Percentiles rank a stretch among this genome's conserved stretches.
Conservation (phyloP, 805 yeast genomes). For the Saturnispora zaruensis region DNA sequence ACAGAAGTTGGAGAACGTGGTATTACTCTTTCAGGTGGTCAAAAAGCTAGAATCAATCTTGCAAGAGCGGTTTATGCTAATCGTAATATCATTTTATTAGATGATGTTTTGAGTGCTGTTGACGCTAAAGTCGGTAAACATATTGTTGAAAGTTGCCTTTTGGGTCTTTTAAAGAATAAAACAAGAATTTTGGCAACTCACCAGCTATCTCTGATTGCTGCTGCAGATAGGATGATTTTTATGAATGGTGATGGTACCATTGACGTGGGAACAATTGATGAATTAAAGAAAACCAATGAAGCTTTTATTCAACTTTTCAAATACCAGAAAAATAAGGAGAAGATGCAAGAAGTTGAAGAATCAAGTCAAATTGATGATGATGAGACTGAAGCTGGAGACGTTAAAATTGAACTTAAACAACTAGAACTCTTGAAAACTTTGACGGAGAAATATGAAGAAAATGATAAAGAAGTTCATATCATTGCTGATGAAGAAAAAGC, state of each 20-base stretch:
- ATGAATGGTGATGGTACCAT: constrained; percentile 57
- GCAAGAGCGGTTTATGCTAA: constrained; percentile 64
- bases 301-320: constrained; percentile 34
- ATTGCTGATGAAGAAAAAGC: constrained; percentile 49
- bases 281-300: constrained; percentile 35
- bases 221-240: constrained; percentile 64
- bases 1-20: constrained; percentile 86
- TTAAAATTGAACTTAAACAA: constrained; percentile 7
- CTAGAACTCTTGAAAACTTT: constrained; percentile 13
- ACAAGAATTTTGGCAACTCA: constrained; percentile 81
- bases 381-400: constrained; percentile 11
- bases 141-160: constrained; percentile 50
- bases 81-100: constrained; percentile 49
- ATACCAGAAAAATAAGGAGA: constrained; percentile 26
- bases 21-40: constrained; percentile 82
- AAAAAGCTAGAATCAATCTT: constrained; percentile 65
- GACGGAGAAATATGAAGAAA: constrained; percentile 6
- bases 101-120: constrained; percentile 63
- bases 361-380: constrained; percentile 18
- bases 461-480: constrained; percentile 29
- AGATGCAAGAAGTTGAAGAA: constrained; percentile 10
- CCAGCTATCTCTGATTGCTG: constrained; percentile 60
- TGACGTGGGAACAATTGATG: constrained; percentile 51
- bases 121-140: constrained; percentile 61
- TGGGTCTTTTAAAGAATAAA: constrained; percentile 45